Percentiles rank a stretch among this genome's conserved stretches.
phyloP scores from a whole-genome alignment of 257 asterid genomes.

The Ligustrum vulgare region DNA sequence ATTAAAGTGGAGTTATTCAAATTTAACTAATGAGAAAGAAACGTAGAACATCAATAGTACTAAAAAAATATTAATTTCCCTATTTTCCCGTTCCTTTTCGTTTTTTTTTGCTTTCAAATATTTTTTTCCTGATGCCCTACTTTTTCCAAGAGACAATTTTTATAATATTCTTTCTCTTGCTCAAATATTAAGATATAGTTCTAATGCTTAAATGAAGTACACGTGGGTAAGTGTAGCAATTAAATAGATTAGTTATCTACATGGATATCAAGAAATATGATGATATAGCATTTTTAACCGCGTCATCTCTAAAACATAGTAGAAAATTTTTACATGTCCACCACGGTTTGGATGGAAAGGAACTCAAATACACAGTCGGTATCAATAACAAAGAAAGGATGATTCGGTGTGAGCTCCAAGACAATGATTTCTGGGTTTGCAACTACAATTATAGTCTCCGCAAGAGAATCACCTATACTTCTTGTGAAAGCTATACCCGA shows the following conservation, averaged over 20 bases:
- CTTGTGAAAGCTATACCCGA: constrained; percentile 98
- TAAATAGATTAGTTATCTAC: not conserved
- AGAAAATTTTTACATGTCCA: constrained; percentile 65
- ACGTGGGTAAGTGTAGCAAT: not conserved
- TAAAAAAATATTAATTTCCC: no score
- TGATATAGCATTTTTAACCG: constrained; percentile 13
- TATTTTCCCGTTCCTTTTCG: no score
- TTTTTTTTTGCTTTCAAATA: no score
- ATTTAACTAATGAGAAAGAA: no score
- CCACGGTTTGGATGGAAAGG: constrained; percentile 92
- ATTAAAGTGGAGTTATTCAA: no score
- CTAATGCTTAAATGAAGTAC: not conserved
- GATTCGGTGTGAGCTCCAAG: constrained; percentile 69
- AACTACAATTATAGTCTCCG: constrained; percentile 90
- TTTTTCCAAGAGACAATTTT: not conserved
- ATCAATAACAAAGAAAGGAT: constrained; percentile 89
- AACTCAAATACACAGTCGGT: constrained; percentile 97
- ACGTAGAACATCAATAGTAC: no score
- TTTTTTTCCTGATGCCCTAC: not conserved
- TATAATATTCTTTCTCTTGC: not conserved
- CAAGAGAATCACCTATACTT: constrained; percentile 94
- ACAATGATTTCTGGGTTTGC: constrained; percentile 87
- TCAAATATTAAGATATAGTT: not conserved
- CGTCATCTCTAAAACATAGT: not conserved
- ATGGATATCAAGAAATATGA: not conserved